Conservation (phyloP, 805 yeast species). For the Jamesozyma jinghongensis region DNA sequence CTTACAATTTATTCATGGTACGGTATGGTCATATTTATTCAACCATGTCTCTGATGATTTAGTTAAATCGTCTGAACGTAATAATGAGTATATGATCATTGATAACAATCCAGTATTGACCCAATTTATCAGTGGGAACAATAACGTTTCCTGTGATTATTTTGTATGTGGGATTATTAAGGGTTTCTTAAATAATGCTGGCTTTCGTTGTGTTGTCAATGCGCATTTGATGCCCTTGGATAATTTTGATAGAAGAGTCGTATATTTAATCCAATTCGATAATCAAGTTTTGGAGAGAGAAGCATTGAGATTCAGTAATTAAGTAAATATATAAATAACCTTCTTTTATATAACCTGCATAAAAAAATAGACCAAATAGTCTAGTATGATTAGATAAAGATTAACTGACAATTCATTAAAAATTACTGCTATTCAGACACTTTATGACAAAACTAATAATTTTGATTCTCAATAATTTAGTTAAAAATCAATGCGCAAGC, state of each 20-base stretch:
- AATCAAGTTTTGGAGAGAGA: conserved; percentile 49
- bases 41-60: conserved; percentile 69
- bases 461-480: no score
- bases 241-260: conserved; percentile 52
- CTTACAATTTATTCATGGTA: conserved; percentile 61
- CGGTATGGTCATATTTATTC: conserved; percentile 66
- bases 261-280: conserved; percentile 66
- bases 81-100: conserved; percentile 67
- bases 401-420: no score
- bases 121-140: conserved; percentile 56
- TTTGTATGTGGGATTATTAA: conserved; percentile 82
- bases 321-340: neutral
- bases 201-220: conserved; percentile 63
- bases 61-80: conserved; percentile 61
- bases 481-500: conserved; percentile 6
- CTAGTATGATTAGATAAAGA: no score
- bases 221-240: conserved; percentile 69
- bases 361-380: no score
- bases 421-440: neutral
- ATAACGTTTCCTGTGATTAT: conserved; percentile 69
- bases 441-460: no score
- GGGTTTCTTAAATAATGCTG: conserved; percentile 64
- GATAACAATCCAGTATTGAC: conserved; percentile 65
- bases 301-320: conserved; percentile 29
- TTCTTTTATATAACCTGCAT: no score